A percentile compares a stretch with the other conserved stretches of the same genome.
Evolutionary conservation across 2,329 filamentous ascomycete species (phyloP).

Genomic region (Chrysoporthe deuterocubensis): DNA sequence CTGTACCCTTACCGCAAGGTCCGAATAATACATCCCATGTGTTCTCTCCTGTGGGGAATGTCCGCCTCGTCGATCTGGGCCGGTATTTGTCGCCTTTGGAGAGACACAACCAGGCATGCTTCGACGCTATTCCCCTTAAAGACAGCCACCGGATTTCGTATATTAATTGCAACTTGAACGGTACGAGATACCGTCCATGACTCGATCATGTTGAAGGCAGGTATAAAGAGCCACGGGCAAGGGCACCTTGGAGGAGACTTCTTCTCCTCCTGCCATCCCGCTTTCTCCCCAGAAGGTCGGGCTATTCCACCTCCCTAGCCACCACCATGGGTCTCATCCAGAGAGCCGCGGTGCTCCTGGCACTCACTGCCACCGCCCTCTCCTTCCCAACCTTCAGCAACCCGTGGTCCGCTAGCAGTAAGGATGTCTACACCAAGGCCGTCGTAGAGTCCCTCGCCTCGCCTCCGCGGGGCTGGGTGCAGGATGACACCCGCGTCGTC

Average conservation of each 20-base stretch:
- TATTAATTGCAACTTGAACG: neutral
- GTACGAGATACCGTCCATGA: neutral
- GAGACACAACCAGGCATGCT: neutral
- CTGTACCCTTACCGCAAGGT: no score
- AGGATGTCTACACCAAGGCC: slow-evolving; percentile 14
- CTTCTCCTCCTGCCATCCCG: slow-evolving; percentile 1
- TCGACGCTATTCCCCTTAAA: neutral
- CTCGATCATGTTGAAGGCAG: neutral
- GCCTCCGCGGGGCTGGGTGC: slow-evolving; percentile 25
- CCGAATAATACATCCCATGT: no score
- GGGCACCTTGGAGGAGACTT: neutral
- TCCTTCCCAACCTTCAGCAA: slow-evolving; percentile 15
- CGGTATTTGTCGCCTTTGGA: no score
- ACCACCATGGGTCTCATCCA: slow-evolving; percentile 20
- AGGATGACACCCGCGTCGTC: slow-evolving; percentile 21
- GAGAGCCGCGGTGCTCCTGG: slow-evolving; percentile 17
- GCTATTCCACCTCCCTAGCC: neutral
- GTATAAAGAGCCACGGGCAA: neutral
- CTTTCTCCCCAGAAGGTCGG: slow-evolving; percentile 10
- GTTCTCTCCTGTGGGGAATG: neutral
- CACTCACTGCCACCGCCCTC: slow-evolving; percentile 17
- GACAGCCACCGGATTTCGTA: slow-evolving; percentile 1
- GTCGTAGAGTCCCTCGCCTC: slow-evolving; percentile 24
- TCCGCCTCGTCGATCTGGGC: neutral
- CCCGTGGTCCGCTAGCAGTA: slow-evolving; percentile 1